A percentile compares a stretch with the other conserved stretches of the same genome.
phyloP scores from a whole-genome alignment of 805 yeast genomes.

The Barnettozyma siamensis region DNA sequence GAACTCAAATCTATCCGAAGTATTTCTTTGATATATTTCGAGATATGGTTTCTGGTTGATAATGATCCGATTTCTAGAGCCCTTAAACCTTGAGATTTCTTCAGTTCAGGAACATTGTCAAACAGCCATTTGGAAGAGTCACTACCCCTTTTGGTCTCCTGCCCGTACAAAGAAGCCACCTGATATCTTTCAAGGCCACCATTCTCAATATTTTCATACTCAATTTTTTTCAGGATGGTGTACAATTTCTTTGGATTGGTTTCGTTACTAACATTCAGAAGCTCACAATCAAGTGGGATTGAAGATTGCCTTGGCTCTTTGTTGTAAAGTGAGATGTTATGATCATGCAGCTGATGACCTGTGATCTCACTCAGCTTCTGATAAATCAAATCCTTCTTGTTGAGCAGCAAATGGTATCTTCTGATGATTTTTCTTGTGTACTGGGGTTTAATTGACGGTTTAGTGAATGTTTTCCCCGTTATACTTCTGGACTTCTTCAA shows the following conservation, averaged over 20 bases:
- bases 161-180: conserved; percentile 82
- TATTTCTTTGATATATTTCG: conserved; percentile 32
- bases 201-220: conserved; percentile 50
- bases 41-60: conserved; percentile 59
- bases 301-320: conserved; percentile 3
- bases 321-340: conserved; percentile 17
- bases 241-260: conserved; percentile 19
- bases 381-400: conserved; percentile 42
- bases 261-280: conserved; percentile 12
- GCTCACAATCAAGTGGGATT: conserved; percentile 16
- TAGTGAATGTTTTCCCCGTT: conserved; percentile 27
- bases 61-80: conserved; percentile 86
- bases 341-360: conserved; percentile 20
- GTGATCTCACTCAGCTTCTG: conserved; percentile 23
- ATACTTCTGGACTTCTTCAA: conserved; percentile 20
- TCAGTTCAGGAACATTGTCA: conserved; percentile 54
- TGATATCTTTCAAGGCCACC: conserved; percentile 85
- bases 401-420: conserved; percentile 66
- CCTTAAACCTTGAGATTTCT: conserved; percentile 7
- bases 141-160: conserved; percentile 72
- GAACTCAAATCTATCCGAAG: conserved; percentile 73
- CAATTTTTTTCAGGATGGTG: conserved; percentile 44
- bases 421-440: conserved; percentile 73
- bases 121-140: conserved; percentile 81
- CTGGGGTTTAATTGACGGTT: conserved; percentile 57